These are phyloP conservation scores for Cyclanthera cordifolia DNA, from an alignment of 306 rosid genomes.

Conservation along the genomic window DNA sequence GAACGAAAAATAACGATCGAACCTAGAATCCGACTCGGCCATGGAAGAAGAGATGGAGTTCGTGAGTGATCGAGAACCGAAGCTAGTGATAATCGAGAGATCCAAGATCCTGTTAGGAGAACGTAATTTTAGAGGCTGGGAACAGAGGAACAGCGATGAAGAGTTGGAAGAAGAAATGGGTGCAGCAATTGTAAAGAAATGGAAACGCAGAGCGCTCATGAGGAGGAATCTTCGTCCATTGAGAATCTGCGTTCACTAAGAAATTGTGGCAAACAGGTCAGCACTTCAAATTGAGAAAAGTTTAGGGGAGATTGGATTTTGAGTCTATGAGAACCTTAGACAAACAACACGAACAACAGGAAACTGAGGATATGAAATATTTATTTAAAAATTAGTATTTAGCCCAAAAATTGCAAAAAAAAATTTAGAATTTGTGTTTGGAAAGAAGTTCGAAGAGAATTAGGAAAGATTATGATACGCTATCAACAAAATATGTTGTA, in stretches of 20 bases:
- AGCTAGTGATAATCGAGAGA: neutral
- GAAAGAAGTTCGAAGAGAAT: too few relatives aligned
- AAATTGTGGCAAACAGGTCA: neutral
- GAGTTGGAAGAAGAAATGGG: neutral
- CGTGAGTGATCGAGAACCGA: constrained; percentile 9
- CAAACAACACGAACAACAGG: too few relatives aligned
- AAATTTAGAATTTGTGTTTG: too few relatives aligned
- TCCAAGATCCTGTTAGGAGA: neutral
- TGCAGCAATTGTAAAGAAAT: neutral
- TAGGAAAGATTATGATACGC: too few relatives aligned
- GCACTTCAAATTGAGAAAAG: too few relatives aligned
- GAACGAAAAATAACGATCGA: constrained; percentile 11
- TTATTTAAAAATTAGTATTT: too few relatives aligned
- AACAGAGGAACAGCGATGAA: neutral
- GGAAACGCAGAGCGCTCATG: neutral
- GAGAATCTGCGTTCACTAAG: neutral
- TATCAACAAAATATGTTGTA: too few relatives aligned
- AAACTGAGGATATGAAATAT: too few relatives aligned
- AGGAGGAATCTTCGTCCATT: neutral
- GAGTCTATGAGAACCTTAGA: too few relatives aligned
- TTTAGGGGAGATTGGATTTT: too few relatives aligned
- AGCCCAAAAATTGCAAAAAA: too few relatives aligned
- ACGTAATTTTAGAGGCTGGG: neutral
- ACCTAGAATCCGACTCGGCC: constrained; percentile 47
- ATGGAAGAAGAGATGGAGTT: constrained; percentile 22